These are phyloP conservation scores for Lepiota brunneoincarnata DNA, from an alignment of 768 basidiomycete species.

Conservation along the genomic window DNA sequence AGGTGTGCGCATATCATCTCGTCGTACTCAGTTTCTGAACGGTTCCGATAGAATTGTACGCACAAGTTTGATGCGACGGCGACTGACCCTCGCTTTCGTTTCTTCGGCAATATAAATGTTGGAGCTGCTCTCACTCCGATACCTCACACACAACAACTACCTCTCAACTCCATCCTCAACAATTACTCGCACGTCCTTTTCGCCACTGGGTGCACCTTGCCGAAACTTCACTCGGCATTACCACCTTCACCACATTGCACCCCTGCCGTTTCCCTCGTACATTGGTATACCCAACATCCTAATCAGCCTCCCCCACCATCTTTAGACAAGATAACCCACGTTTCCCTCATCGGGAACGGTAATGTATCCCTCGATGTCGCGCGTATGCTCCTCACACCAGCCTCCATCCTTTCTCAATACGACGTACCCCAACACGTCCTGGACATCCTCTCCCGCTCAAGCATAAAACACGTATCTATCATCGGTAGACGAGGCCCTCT, in stretches of 20 bases:
- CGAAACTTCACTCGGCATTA: constrained; percentile 54
- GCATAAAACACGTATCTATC: constrained; percentile 76
- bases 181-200: constrained; percentile 87
- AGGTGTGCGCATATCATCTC: constrained; percentile 46
- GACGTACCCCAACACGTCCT: constrained; percentile 81
- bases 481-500: constrained; percentile 84
- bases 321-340: constrained; percentile 63
- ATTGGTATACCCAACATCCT: constrained; percentile 97
- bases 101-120: constrained; percentile 89
- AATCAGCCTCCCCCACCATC: constrained; percentile 57
- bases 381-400: constrained; percentile 78
- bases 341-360: constrained; percentile 89
- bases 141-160: constrained; percentile 52
- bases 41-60: constrained; percentile 75
- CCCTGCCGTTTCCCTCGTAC: constrained; percentile 81
- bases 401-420: constrained; percentile 58
- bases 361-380: constrained; percentile 95
- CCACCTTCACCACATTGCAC: constrained; percentile 49
- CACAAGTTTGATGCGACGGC: constrained; percentile 90
- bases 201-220: constrained; percentile 79
- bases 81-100: constrained; percentile 75
- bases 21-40: background rate
- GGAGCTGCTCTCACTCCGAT: constrained; percentile 36
- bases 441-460: constrained; percentile 56
- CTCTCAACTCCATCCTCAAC: constrained; percentile 56